phyloP scores from a whole-genome alignment of 2,329 filamentous ascomycete species.

The Epichloe scottii region DNA sequence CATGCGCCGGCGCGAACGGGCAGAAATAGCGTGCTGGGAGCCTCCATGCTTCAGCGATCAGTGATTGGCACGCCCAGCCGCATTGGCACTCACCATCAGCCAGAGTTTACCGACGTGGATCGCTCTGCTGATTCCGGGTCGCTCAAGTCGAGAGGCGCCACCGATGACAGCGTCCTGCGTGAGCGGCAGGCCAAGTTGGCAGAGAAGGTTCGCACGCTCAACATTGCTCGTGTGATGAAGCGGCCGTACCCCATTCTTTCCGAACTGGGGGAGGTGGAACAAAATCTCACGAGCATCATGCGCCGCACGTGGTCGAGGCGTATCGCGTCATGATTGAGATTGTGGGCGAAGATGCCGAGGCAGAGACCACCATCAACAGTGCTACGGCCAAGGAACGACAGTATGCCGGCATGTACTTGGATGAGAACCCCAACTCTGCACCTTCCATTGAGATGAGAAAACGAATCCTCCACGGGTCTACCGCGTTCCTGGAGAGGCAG shows the following conservation, averaged over 20 bases:
- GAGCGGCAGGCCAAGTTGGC: slow-evolving; percentile 78
- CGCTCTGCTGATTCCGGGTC: slow-evolving; percentile 38
- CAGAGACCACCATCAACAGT: slow-evolving; percentile 45
- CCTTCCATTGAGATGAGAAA: slow-evolving; percentile 58
- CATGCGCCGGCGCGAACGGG: slow-evolving; percentile 38
- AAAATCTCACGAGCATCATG: slow-evolving; percentile 57
- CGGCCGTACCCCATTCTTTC: slow-evolving; percentile 61
- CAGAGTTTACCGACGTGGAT: slow-evolving; percentile 57
- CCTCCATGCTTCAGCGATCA: slow-evolving; percentile 64
- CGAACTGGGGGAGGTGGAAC: slow-evolving; percentile 64
- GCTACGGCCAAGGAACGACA: slow-evolving; percentile 61
- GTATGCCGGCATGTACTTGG: slow-evolving; percentile 65
- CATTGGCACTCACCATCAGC: slow-evolving; percentile 45
- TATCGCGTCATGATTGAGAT: slow-evolving; percentile 74
- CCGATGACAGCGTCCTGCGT: slow-evolving; percentile 63
- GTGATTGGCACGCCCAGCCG: slow-evolving; percentile 72
- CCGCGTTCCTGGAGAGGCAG: slow-evolving; percentile 64
- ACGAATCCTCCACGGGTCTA: slow-evolving; percentile 68
- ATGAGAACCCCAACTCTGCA: slow-evolving; percentile 55
- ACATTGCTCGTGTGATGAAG: slow-evolving; percentile 55
- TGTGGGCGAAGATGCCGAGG: slow-evolving; percentile 55
- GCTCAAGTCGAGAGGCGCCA: slow-evolving; percentile 31
- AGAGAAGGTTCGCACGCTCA: slow-evolving; percentile 67
- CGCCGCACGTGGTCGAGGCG: slow-evolving; percentile 65
- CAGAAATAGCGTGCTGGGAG: slow-evolving; percentile 35